These are phyloP conservation scores for Grosmannia penicillata DNA, from an alignment of 2,329 filamentous ascomycete species.

Conservation along the genomic window DNA sequence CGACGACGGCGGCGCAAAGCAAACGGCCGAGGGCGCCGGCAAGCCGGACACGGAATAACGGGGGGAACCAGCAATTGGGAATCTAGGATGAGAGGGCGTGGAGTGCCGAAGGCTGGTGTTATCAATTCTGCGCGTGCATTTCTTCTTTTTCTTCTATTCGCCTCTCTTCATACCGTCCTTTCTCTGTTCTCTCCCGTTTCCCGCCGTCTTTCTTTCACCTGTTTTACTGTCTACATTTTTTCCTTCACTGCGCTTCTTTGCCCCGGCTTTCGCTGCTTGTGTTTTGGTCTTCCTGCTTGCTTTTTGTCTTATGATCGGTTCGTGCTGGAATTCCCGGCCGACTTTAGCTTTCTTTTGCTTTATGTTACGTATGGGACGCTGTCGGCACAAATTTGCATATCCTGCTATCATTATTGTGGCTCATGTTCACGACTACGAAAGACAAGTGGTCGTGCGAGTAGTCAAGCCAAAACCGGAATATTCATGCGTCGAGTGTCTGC, in stretches of 20 bases:
- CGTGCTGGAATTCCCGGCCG: too few relatives aligned
- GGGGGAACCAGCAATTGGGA: neutral
- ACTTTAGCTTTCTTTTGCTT: too few relatives aligned
- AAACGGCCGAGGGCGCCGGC: conserved; percentile 3
- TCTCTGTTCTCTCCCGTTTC: neutral
- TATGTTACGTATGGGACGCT: too few relatives aligned
- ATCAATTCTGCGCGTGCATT: neutral
- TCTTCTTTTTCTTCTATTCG: neutral
- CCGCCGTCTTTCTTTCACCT: neutral
- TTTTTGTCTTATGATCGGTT: too few relatives aligned
- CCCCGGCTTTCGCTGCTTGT: neutral
- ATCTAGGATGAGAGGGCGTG: neutral
- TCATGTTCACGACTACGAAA: too few relatives aligned
- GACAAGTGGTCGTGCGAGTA: too few relatives aligned
- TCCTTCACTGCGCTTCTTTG: neutral
- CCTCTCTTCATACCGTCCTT: neutral
- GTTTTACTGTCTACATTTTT: too few relatives aligned
- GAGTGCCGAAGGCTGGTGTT: too few relatives aligned
- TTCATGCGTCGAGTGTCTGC: too few relatives aligned
- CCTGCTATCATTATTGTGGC: too few relatives aligned
- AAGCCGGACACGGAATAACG: neutral
- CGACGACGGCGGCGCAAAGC: neutral
- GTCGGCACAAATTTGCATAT: too few relatives aligned
- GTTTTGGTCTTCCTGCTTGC: neutral
- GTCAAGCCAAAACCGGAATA: too few relatives aligned